A percentile compares a stretch with the other conserved stretches of the same genome.
These are phyloP conservation scores for Haplosporangium sp. DNA, from an alignment of 371 early-diverging fungal species.

Conservation along the genomic window DNA sequence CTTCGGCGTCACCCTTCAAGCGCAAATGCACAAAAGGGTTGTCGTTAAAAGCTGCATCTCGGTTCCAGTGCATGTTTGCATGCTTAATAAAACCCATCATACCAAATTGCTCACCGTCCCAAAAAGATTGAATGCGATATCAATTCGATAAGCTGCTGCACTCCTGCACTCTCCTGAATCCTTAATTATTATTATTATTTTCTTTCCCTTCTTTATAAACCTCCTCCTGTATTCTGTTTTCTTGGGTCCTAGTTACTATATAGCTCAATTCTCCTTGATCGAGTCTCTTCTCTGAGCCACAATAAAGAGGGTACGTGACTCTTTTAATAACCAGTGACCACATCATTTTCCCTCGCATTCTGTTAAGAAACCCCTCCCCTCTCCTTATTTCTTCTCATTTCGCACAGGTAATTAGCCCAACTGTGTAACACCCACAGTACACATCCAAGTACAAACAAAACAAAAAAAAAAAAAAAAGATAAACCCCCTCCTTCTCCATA, in stretches of 20 bases:
- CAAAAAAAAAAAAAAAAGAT: not conserved
- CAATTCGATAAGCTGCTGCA: not conserved
- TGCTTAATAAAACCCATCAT: conserved; percentile 1
- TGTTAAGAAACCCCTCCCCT: not conserved
- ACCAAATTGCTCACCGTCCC: conserved; percentile 1
- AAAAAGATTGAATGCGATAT: not conserved
- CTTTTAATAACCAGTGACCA: too few relatives aligned
- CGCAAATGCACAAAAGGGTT: not conserved
- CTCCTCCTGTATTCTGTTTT: not conserved
- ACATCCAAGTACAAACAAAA: not conserved
- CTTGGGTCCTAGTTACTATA: not conserved
- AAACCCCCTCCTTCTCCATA: not conserved
- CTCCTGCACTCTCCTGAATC: conserved; percentile 4
- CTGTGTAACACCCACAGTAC: not conserved
- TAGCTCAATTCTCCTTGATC: too few relatives aligned
- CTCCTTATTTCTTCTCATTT: not conserved
- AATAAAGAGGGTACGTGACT: not conserved
- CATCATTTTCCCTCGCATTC: not conserved
- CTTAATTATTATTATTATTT: conserved; percentile 1
- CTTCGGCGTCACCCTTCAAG: conserved; percentile 1
- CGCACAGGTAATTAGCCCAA: not conserved
- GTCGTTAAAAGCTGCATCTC: not conserved
- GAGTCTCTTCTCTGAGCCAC: too few relatives aligned
- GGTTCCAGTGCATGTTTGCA: not conserved
- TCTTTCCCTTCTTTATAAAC: not conserved